Evolutionary conservation across 192 early-diverging fungal species (phyloP), one percentile per base, ranked within the genome.

Genomic region (Polychytrium aggregatum): DNA sequence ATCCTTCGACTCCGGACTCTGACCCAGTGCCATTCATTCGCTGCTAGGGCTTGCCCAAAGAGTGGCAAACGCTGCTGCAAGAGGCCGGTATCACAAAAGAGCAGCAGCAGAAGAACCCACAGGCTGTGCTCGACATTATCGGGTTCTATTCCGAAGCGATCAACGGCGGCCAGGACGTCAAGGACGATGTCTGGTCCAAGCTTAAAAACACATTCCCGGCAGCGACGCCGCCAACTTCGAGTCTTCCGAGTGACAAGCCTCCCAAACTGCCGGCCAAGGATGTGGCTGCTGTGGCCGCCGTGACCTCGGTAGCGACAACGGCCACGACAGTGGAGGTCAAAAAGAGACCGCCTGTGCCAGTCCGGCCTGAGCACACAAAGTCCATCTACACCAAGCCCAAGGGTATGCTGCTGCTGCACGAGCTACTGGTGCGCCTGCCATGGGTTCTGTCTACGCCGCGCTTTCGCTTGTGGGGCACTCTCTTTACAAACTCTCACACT

Each of bases 1-100:
- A n/a, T n/a, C n/a, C n/a, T n/a, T n/a, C n/a, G n/a, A n/a, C n/a
- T n/a, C n/a, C n/a, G n/a, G n/a, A n/a, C n/a, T n/a, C n/a, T n/a
- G n/a, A n/a, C n/a, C n/a, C n/a, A n/a, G n/a, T n/a, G n/a, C n/a
- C n/a, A n/a, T n/a, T n/a, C n/a, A n/a, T n/a, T n/a, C n/a, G n/a
- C n/a, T n/a, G n/a, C n/a, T 44, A 92, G 89, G 94, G 94, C 35
- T 62, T 98, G 37, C 94, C 94, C 21, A 78, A 82, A 57, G 87
- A 92, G 65, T 98, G 94, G 92, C 82, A 88, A 28, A 71, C 81
- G 26, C 69, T 98, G 64, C 72, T 98, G 27, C 80, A 86, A 56
- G 85, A 94, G 48, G 84, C 91, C 40, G 94, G 94, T 31, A 98
- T 98, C 48, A 79, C 90, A 41, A 87, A 89, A 59, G 81, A 88